Evolutionary conservation across 2,329 filamentous ascomycete species (phyloP).

Genomic region (Trichothecium sympodiale): DNA sequence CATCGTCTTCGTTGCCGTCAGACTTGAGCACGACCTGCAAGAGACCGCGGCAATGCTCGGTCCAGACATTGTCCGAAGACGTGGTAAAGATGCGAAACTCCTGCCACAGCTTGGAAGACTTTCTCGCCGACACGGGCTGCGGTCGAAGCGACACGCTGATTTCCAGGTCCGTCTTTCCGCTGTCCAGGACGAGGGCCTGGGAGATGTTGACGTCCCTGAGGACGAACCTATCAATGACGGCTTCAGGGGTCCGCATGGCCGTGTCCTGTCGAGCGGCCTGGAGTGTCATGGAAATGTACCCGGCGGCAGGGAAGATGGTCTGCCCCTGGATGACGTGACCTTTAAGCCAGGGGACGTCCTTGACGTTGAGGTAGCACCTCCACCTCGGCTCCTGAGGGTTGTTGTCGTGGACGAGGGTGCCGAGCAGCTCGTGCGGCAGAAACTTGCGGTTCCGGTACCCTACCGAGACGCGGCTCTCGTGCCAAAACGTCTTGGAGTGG

Average conservation of each 20-base stretch:
- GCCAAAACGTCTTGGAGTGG: constrained; percentile 8
- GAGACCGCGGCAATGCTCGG: constrained; percentile 15
- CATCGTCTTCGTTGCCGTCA: constrained; percentile 3
- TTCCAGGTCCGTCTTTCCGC: constrained; percentile 8
- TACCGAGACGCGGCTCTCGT: constrained; percentile 11
- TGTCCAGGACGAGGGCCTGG: constrained; percentile 10
- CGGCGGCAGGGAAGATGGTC: constrained; percentile 20
- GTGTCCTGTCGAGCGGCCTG: constrained; percentile 15
- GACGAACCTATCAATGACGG: not conserved
- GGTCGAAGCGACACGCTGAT: constrained; percentile 9
- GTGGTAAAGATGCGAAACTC: constrained; percentile 14
- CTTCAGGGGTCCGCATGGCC: not conserved
- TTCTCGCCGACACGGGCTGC: constrained; percentile 8
- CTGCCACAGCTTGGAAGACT: constrained; percentile 9
- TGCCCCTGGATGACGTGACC: constrained; percentile 17
- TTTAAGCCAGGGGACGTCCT: constrained; percentile 18
- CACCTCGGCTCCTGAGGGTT: constrained; percentile 15
- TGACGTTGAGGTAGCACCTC: constrained; percentile 16
- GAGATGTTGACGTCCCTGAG: constrained; percentile 5
- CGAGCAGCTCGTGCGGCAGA: constrained; percentile 15
- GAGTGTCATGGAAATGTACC: constrained; percentile 20
- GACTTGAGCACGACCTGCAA: constrained; percentile 7
- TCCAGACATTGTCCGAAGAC: constrained; percentile 10
- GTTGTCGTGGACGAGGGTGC: constrained; percentile 8
- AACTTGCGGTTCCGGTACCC: constrained; percentile 12